phyloP scores from a whole-genome alignment of 495 filamentous ascomycete species.

The Cercophora scortea region DNA sequence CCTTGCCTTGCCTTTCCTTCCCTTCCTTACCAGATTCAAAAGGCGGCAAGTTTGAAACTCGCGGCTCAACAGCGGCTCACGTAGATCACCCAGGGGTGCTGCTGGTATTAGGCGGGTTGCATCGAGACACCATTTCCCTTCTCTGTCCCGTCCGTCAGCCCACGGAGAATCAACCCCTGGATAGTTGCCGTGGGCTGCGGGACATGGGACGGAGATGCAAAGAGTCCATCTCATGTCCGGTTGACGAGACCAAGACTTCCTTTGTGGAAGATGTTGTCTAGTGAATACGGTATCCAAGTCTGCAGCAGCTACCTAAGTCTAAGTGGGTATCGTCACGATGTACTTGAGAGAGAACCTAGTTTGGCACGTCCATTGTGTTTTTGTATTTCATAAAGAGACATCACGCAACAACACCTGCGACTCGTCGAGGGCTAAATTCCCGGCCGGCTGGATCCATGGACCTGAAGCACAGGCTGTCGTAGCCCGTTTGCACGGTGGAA shows the following conservation, averaged over 20 bases:
- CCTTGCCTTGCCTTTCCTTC: too few species aligned
- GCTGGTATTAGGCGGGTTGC: neutral
- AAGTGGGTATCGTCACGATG: too few species aligned
- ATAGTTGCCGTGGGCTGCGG: neutral
- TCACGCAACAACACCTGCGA: neutral
- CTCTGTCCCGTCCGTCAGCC: neutral
- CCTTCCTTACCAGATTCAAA: too few species aligned
- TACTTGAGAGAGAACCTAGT: too few species aligned
- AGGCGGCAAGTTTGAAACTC: too few species aligned
- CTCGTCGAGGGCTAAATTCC: slow-evolving; percentile 7
- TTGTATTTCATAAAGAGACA: neutral
- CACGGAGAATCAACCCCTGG: too few species aligned
- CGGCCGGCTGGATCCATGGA: slow-evolving; percentile 1
- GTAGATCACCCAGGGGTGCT: neutral
- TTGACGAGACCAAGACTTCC: too few species aligned
- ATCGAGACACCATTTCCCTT: neutral
- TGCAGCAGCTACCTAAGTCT: neutral
- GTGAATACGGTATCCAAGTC: too few species aligned
- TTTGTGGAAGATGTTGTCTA: too few species aligned
- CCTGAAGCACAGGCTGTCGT: slow-evolving; percentile 14
- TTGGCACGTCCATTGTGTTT: too few species aligned
- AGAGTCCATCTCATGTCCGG: too few species aligned
- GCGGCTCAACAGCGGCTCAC: too few species aligned
- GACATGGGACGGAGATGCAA: neutral
- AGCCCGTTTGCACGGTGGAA: slow-evolving; percentile 11